Percentiles rank a stretch among this genome's conserved stretches.
phyloP scores from a whole-genome alignment of 192 early-diverging fungal species.

The Gonapodya sp. region DNA sequence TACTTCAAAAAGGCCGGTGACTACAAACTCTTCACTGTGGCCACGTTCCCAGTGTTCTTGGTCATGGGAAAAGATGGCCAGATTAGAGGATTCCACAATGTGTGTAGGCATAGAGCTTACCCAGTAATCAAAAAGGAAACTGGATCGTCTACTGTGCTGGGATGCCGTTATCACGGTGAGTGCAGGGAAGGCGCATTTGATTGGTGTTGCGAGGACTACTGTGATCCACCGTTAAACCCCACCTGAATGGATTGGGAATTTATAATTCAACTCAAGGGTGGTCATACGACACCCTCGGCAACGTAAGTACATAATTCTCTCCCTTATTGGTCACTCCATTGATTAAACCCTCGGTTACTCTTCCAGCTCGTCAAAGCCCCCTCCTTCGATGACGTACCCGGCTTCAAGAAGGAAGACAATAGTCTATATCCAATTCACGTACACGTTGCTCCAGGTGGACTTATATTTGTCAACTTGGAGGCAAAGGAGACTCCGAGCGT shows the following conservation, averaged over 20 bases:
- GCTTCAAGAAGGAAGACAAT: neutral
- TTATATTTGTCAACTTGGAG: slow-evolving; percentile 7
- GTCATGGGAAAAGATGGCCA: slow-evolving; percentile 2
- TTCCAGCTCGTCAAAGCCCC: slow-evolving; percentile 1
- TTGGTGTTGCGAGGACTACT: neutral
- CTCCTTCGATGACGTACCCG: slow-evolving; percentile 2
- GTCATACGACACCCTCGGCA: slow-evolving; percentile 2
- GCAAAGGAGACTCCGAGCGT: neutral
- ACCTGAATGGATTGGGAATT: neutral
- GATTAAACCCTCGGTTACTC: no score
- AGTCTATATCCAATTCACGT: neutral
- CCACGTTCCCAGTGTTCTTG: neutral
- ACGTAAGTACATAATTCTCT: neutral
- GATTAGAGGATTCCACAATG: slow-evolving; percentile 3
- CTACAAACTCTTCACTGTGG: slow-evolving; percentile 2
- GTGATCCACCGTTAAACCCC: neutral
- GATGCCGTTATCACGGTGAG: neutral
- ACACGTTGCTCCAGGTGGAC: neutral
- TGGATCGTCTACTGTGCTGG: neutral
- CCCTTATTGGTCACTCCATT: no score
- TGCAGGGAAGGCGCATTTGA: neutral
- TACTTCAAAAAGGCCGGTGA: slow-evolving; percentile 1
- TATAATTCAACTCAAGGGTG: no score
- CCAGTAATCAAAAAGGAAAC: slow-evolving; percentile 2
- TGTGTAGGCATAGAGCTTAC: neutral